Percentiles rank a stretch among this genome's conserved stretches.
These are phyloP conservation scores for Claviceps sp. DNA, from an alignment of 2,329 filamentous ascomycete genomes.

Conservation along the genomic window DNA sequence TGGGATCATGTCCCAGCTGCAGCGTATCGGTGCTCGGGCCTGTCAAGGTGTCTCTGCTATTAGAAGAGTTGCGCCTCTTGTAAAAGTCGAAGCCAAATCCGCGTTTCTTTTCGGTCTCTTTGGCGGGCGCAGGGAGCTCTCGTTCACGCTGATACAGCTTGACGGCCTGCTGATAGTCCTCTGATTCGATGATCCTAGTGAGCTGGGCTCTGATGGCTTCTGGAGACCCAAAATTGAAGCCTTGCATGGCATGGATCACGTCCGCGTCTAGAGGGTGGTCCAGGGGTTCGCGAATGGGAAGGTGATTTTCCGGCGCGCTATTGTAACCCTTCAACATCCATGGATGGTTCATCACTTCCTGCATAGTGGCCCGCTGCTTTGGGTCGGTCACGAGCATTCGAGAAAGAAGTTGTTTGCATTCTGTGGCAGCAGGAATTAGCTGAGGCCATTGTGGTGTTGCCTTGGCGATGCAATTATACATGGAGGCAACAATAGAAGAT, in stretches of 20 bases:
- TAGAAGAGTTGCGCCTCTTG: constrained; percentile 80
- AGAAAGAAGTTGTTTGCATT: constrained; percentile 86
- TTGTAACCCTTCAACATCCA: constrained; percentile 94
- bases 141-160: constrained; percentile 54
- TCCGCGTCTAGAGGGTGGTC: constrained; percentile 69
- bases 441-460: not conserved
- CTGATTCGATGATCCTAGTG: constrained; percentile 75
- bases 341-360: constrained; percentile 86
- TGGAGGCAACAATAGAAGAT: not conserved
- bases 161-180: constrained; percentile 85
- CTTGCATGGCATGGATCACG: constrained; percentile 87
- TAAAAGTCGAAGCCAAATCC: constrained; percentile 93
- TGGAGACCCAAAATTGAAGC: constrained; percentile 87
- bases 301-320: constrained; percentile 74
- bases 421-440: constrained; percentile 29
- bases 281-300: constrained; percentile 75
- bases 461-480: not conserved
- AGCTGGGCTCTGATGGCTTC: constrained; percentile 75
- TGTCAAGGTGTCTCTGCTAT: constrained; percentile 74
- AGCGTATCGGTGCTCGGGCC: constrained; percentile 78
- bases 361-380: constrained; percentile 68
- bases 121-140: constrained; percentile 42
- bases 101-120: constrained; percentile 66
- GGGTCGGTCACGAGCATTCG: constrained; percentile 95
- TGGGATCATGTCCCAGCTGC: constrained; percentile 67